These are phyloP conservation scores for Striga asiatica DNA, from an alignment of 257 asterid genomes.

Conservation along the genomic window DNA sequence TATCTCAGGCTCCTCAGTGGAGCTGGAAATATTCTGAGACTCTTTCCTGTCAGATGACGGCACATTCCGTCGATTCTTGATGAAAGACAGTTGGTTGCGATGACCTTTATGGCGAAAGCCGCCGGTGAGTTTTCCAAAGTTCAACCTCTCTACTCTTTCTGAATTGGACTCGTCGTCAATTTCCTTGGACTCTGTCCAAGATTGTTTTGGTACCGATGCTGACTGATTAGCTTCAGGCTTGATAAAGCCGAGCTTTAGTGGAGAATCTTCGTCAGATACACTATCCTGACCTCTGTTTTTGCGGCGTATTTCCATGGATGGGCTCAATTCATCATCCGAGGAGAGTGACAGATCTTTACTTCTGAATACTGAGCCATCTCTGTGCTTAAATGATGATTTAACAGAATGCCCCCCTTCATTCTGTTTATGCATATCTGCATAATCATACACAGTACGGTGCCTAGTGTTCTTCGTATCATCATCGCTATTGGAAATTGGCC, in stretches of 20 bases:
- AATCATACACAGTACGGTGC: slow-evolving; percentile 16
- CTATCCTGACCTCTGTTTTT: slow-evolving; percentile 12
- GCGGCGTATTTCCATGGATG: slow-evolving; percentile 11
- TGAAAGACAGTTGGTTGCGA: slow-evolving; percentile 38
- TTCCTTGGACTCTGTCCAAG: slow-evolving; percentile 14
- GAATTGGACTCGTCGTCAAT: slow-evolving; percentile 24
- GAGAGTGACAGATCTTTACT: slow-evolving; percentile 16
- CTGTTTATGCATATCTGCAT: slow-evolving; percentile 12
- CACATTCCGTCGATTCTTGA: slow-evolving; percentile 27
- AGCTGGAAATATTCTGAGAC: not conserved
- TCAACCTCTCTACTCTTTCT: slow-evolving; percentile 31
- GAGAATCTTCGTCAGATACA: slow-evolving; percentile 16
- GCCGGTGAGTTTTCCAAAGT: slow-evolving; percentile 69
- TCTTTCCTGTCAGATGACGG: slow-evolving; percentile 10
- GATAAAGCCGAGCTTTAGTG: slow-evolving; percentile 9
- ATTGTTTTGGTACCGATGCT: slow-evolving; percentile 15
- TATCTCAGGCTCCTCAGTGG: slow-evolving; percentile 19
- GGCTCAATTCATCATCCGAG: slow-evolving; percentile 28
- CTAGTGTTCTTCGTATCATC: slow-evolving; percentile 23
- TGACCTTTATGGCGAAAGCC: slow-evolving; percentile 73
- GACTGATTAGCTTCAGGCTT: slow-evolving; percentile 19
- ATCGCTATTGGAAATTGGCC: slow-evolving; percentile 45
- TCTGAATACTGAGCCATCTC: slow-evolving; percentile 18
- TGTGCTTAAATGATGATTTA: slow-evolving; percentile 11
- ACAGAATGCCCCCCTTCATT: slow-evolving; percentile 17